A percentile compares a stretch with the other conserved stretches of the same genome.
phyloP scores from a whole-genome alignment of 2,329 filamentous ascomycete genomes.

The Penicillium sp. region DNA sequence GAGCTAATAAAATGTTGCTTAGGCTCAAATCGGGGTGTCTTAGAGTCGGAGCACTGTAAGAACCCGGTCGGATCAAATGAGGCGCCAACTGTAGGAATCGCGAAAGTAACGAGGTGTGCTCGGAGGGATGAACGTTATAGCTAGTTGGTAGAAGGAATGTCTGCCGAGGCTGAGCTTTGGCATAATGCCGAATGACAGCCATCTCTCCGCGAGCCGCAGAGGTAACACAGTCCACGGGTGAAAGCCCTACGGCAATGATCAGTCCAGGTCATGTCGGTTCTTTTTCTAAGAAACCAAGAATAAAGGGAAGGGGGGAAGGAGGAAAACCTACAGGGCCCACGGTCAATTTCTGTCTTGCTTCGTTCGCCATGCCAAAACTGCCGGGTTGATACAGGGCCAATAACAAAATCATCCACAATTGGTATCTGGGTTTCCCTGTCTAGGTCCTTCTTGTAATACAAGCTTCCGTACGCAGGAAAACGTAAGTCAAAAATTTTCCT shows the following conservation, averaged over 20 bases:
- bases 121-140: slow-evolving; percentile 25
- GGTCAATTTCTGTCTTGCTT: slow-evolving; percentile 25
- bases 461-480: slow-evolving; percentile 28
- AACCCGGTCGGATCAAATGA: slow-evolving; percentile 17
- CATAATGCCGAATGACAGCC: slow-evolving; percentile 21
- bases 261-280: slow-evolving; percentile 2
- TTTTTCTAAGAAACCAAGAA: neutral
- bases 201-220: slow-evolving; percentile 32
- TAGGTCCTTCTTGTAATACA: slow-evolving; percentile 21
- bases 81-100: slow-evolving; percentile 28
- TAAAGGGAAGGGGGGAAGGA: neutral
- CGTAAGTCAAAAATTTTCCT: slow-evolving; percentile 29
- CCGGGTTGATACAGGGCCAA: slow-evolving; percentile 31
- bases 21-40: slow-evolving; percentile 33
- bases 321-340: slow-evolving; percentile 28
- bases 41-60: slow-evolving; percentile 23
- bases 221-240: slow-evolving; percentile 24
- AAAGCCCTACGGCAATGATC: slow-evolving; percentile 23
- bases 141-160: slow-evolving; percentile 32
- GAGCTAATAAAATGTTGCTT: slow-evolving; percentile 29
- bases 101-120: slow-evolving; percentile 29
- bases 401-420: slow-evolving; percentile 27
- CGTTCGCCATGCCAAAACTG: slow-evolving; percentile 36
- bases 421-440: slow-evolving; percentile 18
- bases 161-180: slow-evolving; percentile 28